Conservation (phyloP, 1,284 basidiomycete genomes). For the Ceratobasidium sp. region DNA sequence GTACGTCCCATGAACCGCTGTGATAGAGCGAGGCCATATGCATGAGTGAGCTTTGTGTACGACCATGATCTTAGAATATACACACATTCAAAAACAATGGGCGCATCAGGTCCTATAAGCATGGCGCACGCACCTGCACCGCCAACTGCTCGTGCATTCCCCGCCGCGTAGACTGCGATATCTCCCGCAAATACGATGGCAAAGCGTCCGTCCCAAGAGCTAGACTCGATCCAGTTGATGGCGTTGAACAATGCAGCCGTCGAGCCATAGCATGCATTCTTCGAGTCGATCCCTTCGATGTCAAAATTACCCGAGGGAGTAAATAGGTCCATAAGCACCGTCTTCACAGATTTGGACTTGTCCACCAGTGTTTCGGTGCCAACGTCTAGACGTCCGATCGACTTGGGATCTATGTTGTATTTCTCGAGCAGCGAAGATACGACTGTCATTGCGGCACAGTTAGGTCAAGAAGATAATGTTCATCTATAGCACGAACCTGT, state of each 20-base stretch:
- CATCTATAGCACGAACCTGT: slow-evolving; percentile 68
- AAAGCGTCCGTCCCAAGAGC: slow-evolving; percentile 96
- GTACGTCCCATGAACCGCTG: slow-evolving; percentile 94
- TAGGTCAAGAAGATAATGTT: not conserved
- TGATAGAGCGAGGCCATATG: not conserved
- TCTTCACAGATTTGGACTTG: slow-evolving; percentile 99
- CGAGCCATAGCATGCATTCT: slow-evolving; percentile 99
- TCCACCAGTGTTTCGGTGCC: slow-evolving; percentile 99
- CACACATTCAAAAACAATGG: slow-evolving; percentile 93
- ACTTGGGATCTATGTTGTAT: slow-evolving; percentile 94
- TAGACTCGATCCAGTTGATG: slow-evolving; percentile 92
- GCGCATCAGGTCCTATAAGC: slow-evolving; percentile 94
- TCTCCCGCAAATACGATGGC: slow-evolving; percentile 97
- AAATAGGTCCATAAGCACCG: slow-evolving; percentile 98
- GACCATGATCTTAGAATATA: slow-evolving; percentile 43
- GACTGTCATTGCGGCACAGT: slow-evolving; percentile 56
- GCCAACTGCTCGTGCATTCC: slow-evolving; percentile 91
- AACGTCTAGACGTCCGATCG: slow-evolving; percentile 96
- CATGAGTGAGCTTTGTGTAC: not conserved
- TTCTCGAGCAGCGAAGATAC: slow-evolving; percentile 89
- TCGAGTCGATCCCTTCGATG: slow-evolving; percentile 98
- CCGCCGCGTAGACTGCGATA: slow-evolving; percentile 98
- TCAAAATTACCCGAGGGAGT: slow-evolving; percentile 90
- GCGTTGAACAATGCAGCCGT: slow-evolving; percentile 80
- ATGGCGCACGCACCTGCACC: slow-evolving; percentile 95